A percentile compares a stretch with the other conserved stretches of the same genome.
Conservation (phyloP, 2,329 filamentous ascomycete species). For the Exophiala sp. region DNA sequence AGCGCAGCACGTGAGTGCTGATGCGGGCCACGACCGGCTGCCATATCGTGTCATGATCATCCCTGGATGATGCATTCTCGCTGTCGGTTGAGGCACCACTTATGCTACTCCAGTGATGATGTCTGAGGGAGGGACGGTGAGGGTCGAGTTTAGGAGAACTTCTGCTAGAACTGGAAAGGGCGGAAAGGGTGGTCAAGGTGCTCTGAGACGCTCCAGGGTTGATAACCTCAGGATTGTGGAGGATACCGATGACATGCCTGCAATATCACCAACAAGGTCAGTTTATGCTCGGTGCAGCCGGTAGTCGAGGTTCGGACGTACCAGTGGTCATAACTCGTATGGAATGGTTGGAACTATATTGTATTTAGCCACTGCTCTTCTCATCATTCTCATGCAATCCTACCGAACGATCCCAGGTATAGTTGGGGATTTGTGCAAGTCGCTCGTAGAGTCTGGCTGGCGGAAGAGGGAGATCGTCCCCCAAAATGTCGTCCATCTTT, state of each 20-base stretch:
- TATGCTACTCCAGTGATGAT: constrained; percentile 50
- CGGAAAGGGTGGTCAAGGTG: constrained; percentile 34
- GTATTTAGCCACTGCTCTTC: constrained; percentile 1
- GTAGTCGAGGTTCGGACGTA: constrained; percentile 4
- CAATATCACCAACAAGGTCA: background rate
- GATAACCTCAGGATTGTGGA: constrained; percentile 53
- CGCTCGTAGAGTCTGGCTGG: constrained; percentile 69
- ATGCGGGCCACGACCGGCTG: constrained; percentile 74
- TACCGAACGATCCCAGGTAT: constrained; percentile 68
- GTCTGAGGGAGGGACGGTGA: constrained; percentile 38
- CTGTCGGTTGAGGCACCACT: constrained; percentile 46
- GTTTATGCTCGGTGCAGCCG: constrained; percentile 5
- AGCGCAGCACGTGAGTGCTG: constrained; percentile 74
- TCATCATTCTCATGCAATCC: constrained; percentile 11
- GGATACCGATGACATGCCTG: constrained; percentile 58
- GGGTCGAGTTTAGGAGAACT: constrained; percentile 42
- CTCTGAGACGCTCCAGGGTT: constrained; percentile 45
- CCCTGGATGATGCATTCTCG: constrained; percentile 39
- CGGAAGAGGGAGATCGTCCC: constrained; percentile 51
- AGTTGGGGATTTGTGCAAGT: constrained; percentile 68
- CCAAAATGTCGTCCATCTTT: constrained; percentile 34
- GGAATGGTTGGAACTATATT: constrained; percentile 36
- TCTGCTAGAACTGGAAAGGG: constrained; percentile 42
- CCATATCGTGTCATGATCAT: constrained; percentile 42
- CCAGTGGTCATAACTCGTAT: constrained; percentile 83